phyloP scores from a whole-genome alignment of 2,329 filamentous ascomycete species.

The Phialophora expanda region DNA sequence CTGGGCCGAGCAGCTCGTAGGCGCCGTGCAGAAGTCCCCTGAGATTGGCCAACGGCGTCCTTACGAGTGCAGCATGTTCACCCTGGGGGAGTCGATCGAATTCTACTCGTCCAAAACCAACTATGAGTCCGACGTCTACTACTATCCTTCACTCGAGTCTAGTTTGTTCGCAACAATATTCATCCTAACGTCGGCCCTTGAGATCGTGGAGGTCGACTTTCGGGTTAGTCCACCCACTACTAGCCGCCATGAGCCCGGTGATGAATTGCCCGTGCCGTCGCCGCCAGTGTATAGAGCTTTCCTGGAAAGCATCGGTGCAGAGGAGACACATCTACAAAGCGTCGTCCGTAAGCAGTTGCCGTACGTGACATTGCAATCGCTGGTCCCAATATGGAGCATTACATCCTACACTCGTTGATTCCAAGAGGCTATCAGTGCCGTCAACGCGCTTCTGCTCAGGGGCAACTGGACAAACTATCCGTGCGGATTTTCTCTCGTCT shows the following conservation, averaged over 20 bases:
- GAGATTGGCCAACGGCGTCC: background rate
- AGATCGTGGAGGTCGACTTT: background rate
- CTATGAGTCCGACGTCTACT: background rate
- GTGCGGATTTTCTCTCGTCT: no score
- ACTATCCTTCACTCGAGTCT: background rate
- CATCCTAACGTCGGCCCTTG: background rate
- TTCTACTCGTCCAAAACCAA: background rate
- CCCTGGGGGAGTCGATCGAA: background rate
- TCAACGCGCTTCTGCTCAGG: no score
- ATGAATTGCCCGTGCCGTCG: background rate
- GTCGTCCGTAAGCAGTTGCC: no score
- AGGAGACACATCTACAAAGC: no score
- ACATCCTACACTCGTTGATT: no score
- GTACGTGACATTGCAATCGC: no score
- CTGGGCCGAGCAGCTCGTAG: background rate
- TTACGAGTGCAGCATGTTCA: background rate
- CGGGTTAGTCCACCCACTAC: background rate
- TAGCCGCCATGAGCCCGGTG: background rate
- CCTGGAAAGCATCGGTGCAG: no score
- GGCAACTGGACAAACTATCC: no score
- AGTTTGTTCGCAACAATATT: background rate
- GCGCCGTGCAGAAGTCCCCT: background rate
- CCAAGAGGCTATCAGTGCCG: no score
- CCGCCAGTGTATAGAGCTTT: background rate
- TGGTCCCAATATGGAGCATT: no score